Conservation (phyloP, 192 early-diverging fungal genomes). For the Endogone sp. region DNA sequence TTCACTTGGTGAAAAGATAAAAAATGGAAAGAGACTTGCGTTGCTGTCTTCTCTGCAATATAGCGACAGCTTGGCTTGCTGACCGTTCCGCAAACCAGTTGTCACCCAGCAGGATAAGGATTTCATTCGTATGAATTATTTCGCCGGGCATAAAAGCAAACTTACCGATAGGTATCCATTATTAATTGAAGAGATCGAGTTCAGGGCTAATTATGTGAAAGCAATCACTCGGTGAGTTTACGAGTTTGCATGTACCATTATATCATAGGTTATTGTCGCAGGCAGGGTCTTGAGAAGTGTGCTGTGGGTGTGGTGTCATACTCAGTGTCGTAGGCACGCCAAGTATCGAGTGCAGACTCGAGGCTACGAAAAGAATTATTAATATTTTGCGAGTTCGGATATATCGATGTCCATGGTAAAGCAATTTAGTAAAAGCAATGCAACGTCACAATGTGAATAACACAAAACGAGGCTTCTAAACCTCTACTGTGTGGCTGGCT, state of each 20-base stretch:
- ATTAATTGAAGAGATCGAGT: neutral
- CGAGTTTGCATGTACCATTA: neutral
- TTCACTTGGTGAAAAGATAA: neutral
- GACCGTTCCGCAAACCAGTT: conserved; percentile 90
- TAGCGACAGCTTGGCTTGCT: conserved; percentile 65
- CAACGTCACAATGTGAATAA: too few relatives aligned
- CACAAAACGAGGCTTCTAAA: too few relatives aligned
- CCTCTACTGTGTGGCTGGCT: too few relatives aligned
- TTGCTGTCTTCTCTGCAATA: conserved; percentile 64
- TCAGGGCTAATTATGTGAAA: neutral
- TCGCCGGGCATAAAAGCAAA: conserved; percentile 86
- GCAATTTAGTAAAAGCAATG: too few relatives aligned
- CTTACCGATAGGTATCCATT: conserved; percentile 76
- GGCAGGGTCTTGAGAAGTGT: neutral
- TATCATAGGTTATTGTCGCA: neutral
- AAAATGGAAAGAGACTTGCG: conserved; percentile 56
- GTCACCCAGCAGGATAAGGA: conserved; percentile 83
- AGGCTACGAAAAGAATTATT: neutral
- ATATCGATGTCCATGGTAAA: neutral
- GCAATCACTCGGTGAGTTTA: neutral
- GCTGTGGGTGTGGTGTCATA: neutral
- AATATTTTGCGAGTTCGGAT: neutral
- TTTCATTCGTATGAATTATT: conserved; percentile 90
- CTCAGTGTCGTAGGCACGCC: neutral
- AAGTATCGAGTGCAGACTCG: neutral